Percentiles rank a stretch among this genome's conserved stretches.
Evolutionary conservation across 2,329 filamentous ascomycete genomes (phyloP).

Genomic region (Trichoderma breve): DNA sequence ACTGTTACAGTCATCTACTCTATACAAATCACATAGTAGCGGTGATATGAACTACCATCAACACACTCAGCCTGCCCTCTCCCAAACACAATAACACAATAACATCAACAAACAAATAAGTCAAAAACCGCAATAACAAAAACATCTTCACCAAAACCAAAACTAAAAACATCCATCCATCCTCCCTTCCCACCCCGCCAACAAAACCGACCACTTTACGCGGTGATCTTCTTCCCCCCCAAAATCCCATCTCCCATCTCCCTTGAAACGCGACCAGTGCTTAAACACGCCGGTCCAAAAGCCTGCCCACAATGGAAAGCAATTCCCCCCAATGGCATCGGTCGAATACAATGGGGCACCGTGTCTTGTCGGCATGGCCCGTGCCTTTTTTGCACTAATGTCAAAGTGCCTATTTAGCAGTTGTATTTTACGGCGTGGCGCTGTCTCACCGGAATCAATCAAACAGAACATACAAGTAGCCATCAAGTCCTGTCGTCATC

Average conservation of each 20-base stretch:
- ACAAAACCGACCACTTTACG: neutral
- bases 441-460: neutral
- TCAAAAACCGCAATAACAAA: neutral
- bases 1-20: neutral
- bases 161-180: neutral
- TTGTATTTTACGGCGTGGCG: neutral
- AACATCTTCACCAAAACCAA: neutral
- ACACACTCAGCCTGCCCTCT: neutral
- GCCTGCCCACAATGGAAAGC: neutral
- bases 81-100: neutral
- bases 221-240: neutral
- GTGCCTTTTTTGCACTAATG: neutral
- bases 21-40: neutral
- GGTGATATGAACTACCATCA: neutral
- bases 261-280: neutral
- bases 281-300: neutral
- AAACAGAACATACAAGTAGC: neutral
- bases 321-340: neutral
- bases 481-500: neutral
- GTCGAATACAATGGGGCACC: neutral
- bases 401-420: neutral
- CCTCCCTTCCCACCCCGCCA: slow-evolving; percentile 2
- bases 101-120: neutral
- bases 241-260: neutral
- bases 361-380: slow-evolving; percentile 10